These are phyloP conservation scores for Leccinum sublutescens DNA, from an alignment of 768 basidiomycete species.

Conservation along the genomic window DNA sequence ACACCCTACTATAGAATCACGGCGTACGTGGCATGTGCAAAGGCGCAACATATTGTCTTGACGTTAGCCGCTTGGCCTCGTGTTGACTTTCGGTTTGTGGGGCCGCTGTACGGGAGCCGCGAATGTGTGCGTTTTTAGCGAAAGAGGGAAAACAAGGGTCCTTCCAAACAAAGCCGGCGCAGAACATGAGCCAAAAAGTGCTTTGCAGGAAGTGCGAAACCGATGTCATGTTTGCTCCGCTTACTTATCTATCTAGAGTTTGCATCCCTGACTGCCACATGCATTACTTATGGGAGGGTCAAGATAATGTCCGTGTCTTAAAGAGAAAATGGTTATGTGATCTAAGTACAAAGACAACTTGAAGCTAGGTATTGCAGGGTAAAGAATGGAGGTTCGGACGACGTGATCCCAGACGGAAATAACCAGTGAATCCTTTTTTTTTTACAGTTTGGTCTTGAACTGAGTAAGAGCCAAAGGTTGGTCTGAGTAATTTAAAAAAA, in stretches of 20 bases:
- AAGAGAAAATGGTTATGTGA: background rate
- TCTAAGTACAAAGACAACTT: background rate
- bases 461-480: conserved; percentile 31
- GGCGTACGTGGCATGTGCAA: background rate
- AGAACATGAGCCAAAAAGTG: background rate
- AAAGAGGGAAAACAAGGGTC: background rate
- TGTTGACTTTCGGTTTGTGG: background rate
- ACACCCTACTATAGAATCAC: background rate
- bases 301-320: background rate
- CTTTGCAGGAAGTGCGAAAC: background rate
- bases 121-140: background rate
- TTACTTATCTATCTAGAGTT: background rate
- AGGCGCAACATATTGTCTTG: background rate
- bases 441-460: conserved; percentile 22
- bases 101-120: background rate
- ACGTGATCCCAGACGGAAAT: background rate
- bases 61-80: background rate
- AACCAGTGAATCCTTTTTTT: background rate
- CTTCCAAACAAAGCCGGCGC: background rate
- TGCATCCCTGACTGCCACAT: background rate
- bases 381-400: background rate
- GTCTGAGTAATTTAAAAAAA: conserved; percentile 17
- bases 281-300: background rate
- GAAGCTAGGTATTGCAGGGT: background rate
- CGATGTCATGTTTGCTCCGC: background rate